phyloP scores from a whole-genome alignment of 2,329 filamentous ascomycete species.

The Xylaria sp. region DNA sequence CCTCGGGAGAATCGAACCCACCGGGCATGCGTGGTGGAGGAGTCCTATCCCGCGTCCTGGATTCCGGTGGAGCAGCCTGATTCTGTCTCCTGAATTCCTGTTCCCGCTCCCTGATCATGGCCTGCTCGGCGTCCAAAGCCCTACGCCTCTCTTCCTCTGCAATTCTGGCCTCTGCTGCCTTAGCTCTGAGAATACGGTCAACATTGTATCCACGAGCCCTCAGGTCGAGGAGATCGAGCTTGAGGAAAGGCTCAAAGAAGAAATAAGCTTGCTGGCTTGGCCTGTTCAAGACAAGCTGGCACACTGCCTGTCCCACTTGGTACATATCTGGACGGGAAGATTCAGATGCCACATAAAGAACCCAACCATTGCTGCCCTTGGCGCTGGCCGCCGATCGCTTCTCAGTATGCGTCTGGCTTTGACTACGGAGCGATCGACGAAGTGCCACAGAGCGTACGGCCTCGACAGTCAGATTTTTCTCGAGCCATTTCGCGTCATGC shows the following conservation, averaged over 20 bases:
- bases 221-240: slow-evolving; percentile 79
- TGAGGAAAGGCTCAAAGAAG: slow-evolving; percentile 88
- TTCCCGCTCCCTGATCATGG: slow-evolving; percentile 62
- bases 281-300: slow-evolving; percentile 75
- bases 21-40: slow-evolving; percentile 69
- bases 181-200: slow-evolving; percentile 85
- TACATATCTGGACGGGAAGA: slow-evolving; percentile 74
- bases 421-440: slow-evolving; percentile 73
- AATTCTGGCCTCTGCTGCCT: slow-evolving; percentile 84
- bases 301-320: slow-evolving; percentile 87
- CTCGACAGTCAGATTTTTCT: slow-evolving; percentile 78
- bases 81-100: slow-evolving; percentile 51
- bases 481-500: slow-evolving; percentile 88
- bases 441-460: slow-evolving; percentile 79
- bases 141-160: slow-evolving; percentile 81
- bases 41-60: slow-evolving; percentile 44
- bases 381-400: slow-evolving; percentile 73
- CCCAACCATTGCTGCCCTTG: slow-evolving; percentile 56
- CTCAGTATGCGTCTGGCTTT: slow-evolving; percentile 70
- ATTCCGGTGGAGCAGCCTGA: slow-evolving; percentile 42
- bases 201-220: slow-evolving; percentile 94
- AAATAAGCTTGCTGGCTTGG: slow-evolving; percentile 88
- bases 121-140: slow-evolving; percentile 72
- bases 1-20: slow-evolving; percentile 53
- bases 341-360: slow-evolving; percentile 75